Evolutionary conservation across 176 grass and related monocot genomes (phyloP).

Genomic region (Areca catechu): DNA sequence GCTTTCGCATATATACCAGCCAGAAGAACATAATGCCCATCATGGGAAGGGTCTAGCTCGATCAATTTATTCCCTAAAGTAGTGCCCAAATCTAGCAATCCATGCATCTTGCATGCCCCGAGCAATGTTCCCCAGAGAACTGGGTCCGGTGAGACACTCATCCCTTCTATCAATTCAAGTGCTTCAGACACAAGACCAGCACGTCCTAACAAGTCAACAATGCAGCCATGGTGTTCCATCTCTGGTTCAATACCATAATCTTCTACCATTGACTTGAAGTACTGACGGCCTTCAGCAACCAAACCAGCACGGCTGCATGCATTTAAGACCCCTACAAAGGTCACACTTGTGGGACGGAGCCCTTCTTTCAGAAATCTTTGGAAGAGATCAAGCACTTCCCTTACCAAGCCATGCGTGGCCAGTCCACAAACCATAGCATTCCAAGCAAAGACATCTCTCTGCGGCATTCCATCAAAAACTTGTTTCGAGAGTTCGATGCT

Average conservation of each 20-base stretch:
- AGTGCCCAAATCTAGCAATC: slow-evolving; percentile 40
- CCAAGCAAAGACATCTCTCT: slow-evolving; percentile 51
- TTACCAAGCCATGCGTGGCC: slow-evolving; percentile 45
- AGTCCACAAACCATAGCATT: slow-evolving; percentile 63
- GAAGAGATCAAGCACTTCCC: slow-evolving; percentile 40
- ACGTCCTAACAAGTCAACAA: slow-evolving; percentile 59
- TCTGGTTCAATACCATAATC: slow-evolving; percentile 45
- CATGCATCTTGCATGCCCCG: slow-evolving; percentile 54
- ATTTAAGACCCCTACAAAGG: slow-evolving; percentile 64
- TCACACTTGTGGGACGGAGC: slow-evolving; percentile 39
- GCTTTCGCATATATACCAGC: slow-evolving; percentile 47
- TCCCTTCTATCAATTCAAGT: slow-evolving; percentile 53
- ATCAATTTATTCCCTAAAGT: slow-evolving; percentile 52
- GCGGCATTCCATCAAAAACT: slow-evolving; percentile 36
- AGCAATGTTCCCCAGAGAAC: slow-evolving; percentile 61
- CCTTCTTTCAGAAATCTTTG: slow-evolving; percentile 34
- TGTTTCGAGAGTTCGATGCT: slow-evolving; percentile 26
- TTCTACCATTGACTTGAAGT: slow-evolving; percentile 45
- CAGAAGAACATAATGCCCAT: slow-evolving; percentile 64
- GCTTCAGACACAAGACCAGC: slow-evolving; percentile 48
- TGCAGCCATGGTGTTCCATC: slow-evolving; percentile 70
- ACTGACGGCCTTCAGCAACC: slow-evolving; percentile 30
- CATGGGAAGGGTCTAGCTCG: slow-evolving; percentile 48
- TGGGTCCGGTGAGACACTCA: slow-evolving; percentile 41
- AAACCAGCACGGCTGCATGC: slow-evolving; percentile 57